phyloP scores from a whole-genome alignment of 345 rosid species.

The Lenwebbia sp. region DNA sequence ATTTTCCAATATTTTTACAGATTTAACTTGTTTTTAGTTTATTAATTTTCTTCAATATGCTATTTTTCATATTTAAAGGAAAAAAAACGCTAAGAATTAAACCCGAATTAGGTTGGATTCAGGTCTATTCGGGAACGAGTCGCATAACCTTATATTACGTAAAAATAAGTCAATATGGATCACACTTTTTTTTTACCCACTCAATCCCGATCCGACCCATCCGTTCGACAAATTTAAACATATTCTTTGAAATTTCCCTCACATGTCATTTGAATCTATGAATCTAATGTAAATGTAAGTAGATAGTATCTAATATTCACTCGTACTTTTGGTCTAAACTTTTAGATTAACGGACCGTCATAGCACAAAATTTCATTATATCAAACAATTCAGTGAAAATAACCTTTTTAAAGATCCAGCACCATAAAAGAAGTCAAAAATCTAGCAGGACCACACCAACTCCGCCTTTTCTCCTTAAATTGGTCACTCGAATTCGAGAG shows the following conservation, averaged over 20 bases:
- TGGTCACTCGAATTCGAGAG: background rate
- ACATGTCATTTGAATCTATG: background rate
- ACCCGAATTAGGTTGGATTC: background rate
- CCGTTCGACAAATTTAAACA: background rate
- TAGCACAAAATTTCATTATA: background rate
- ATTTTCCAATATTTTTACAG: background rate
- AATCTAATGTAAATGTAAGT: background rate
- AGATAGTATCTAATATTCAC: background rate
- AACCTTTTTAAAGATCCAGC: background rate
- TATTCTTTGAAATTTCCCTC: background rate
- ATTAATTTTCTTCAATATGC: background rate
- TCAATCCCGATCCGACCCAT: fast-evolving
- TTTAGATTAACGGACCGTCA: background rate
- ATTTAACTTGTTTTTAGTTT: background rate
- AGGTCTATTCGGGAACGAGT: background rate
- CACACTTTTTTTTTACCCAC: background rate
- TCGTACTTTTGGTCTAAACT: background rate
- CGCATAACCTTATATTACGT: background rate
- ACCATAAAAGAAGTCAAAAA: background rate
- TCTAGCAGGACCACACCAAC: background rate
- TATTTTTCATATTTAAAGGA: background rate
- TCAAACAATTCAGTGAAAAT: background rate
- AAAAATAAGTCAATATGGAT: background rate
- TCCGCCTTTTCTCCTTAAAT: background rate
- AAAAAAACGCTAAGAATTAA: background rate